Conservation (phyloP, 768 basidiomycete species). For the Suillus bovinus region DNA sequence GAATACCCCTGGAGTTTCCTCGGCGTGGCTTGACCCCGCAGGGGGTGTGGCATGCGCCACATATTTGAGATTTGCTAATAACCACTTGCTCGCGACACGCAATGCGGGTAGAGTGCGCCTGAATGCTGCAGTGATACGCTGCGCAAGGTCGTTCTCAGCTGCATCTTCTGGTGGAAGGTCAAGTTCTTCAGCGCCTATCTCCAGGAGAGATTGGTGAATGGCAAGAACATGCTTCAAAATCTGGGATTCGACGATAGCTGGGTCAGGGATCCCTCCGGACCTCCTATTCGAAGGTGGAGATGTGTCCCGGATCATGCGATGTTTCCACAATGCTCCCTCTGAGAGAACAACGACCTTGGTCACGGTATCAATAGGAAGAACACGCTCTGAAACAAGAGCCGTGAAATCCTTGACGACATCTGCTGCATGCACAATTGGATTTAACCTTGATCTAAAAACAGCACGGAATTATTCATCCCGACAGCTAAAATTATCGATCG, state of each 20-base stretch:
- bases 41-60: constrained; percentile 49
- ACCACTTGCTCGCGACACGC: constrained; percentile 88
- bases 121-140: constrained; percentile 83
- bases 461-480: constrained; percentile 8
- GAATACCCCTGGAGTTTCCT: constrained; percentile 13
- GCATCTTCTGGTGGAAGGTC: constrained; percentile 53
- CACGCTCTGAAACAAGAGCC: constrained; percentile 62
- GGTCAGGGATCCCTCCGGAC: constrained; percentile 22
- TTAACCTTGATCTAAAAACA: constrained; percentile 36
- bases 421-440: constrained; percentile 48
- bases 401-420: constrained; percentile 57
- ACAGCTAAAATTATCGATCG: background rate
- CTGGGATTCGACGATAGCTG: constrained; percentile 55
- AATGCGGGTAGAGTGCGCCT: constrained; percentile 85
- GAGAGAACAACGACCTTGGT: constrained; percentile 70
- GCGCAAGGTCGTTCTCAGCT: constrained; percentile 63
- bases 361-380: constrained; percentile 75
- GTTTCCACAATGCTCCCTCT: constrained; percentile 83
- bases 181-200: constrained; percentile 65
- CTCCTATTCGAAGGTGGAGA: constrained; percentile 30
- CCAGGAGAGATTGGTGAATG: constrained; percentile 61
- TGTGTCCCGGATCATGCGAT: constrained; percentile 67
- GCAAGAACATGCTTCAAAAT: constrained; percentile 69
- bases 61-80: constrained; percentile 73
- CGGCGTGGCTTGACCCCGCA: constrained; percentile 17